Percentiles rank a stretch among this genome's conserved stretches.
These are phyloP conservation scores for Myxozyma neotropica DNA, from an alignment of 805 yeast genomes.

Conservation along the genomic window DNA sequence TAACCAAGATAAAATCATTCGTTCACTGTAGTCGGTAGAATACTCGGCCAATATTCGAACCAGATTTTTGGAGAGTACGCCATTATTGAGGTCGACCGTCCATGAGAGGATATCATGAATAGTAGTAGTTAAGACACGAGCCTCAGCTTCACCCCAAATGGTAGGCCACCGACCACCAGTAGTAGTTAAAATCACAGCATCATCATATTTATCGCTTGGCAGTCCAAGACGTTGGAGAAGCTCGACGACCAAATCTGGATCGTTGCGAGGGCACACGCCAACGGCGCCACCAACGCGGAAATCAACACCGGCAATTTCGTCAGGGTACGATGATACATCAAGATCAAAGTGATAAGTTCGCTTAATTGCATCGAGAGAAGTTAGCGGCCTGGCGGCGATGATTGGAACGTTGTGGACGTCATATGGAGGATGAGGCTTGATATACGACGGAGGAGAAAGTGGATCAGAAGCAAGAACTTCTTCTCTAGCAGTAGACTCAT, in stretches of 20 bases:
- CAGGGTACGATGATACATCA: slow-evolving; percentile 37
- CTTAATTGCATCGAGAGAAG: slow-evolving; percentile 34
- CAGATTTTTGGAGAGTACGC: slow-evolving; percentile 33
- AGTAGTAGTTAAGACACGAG: slow-evolving; percentile 29
- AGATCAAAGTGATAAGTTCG: slow-evolving; percentile 38
- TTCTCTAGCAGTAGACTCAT: background rate
- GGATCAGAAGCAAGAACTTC: background rate
- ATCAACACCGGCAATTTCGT: slow-evolving; percentile 36
- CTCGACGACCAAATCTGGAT: slow-evolving; percentile 29
- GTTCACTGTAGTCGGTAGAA: slow-evolving; percentile 27
- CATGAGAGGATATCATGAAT: slow-evolving; percentile 36
- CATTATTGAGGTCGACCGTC: slow-evolving; percentile 37
- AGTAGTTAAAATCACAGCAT: slow-evolving; percentile 26
- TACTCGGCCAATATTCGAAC: slow-evolving; percentile 35
- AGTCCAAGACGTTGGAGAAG: slow-evolving; percentile 25
- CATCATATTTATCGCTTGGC: slow-evolving; percentile 14
- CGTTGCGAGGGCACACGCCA: slow-evolving; percentile 39
- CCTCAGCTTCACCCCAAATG: slow-evolving; percentile 38
- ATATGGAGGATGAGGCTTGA: slow-evolving; percentile 37
- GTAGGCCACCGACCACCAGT: slow-evolving; percentile 39
- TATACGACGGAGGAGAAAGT: slow-evolving; percentile 29
- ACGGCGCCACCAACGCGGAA: slow-evolving; percentile 40
- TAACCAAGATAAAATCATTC: slow-evolving; percentile 33
- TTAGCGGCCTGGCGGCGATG: slow-evolving; percentile 33
- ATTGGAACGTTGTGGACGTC: slow-evolving; percentile 35